Conservation (phyloP, 345 rosid genomes). For the Firmiana major region DNA sequence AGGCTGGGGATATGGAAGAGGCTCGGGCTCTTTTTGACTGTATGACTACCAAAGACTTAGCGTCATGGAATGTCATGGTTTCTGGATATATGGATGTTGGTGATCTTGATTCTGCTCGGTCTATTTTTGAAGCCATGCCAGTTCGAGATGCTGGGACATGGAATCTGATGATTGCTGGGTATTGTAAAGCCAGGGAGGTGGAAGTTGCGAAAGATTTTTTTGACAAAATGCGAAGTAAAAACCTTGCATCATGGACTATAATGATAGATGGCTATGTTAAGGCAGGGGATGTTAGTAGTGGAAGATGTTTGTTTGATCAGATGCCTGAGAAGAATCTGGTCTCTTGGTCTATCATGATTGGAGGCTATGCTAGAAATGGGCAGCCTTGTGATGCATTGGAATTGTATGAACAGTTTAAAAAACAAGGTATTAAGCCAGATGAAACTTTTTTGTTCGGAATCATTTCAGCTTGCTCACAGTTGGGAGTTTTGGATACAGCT, state of each 20-base stretch:
- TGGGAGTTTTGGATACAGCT: slow-evolving; percentile 16
- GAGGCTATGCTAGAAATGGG: slow-evolving; percentile 31
- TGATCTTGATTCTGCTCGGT: slow-evolving; percentile 24
- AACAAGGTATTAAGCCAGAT: slow-evolving; percentile 24
- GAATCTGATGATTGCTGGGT: slow-evolving; percentile 31
- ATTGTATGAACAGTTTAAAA: slow-evolving; percentile 22
- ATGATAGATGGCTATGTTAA: slow-evolving; percentile 33
- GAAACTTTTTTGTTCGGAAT: slow-evolving; percentile 26
- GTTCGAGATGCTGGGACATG: slow-evolving; percentile 21
- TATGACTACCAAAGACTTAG: slow-evolving; percentile 30
- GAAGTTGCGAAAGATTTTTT: slow-evolving; percentile 24
- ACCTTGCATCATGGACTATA: slow-evolving; percentile 31
- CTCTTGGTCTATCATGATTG: slow-evolving; percentile 32
- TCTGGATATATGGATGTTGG: slow-evolving; percentile 24
- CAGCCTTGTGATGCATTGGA: slow-evolving; percentile 32
- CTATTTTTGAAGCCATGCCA: slow-evolving; percentile 22
- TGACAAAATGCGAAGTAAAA: slow-evolving; percentile 26
- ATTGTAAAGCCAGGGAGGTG: slow-evolving; percentile 26
- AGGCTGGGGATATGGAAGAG: slow-evolving; percentile 28
- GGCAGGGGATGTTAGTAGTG: slow-evolving; percentile 24
- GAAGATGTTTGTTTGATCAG: slow-evolving; percentile 29
- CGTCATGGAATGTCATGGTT: slow-evolving; percentile 29
- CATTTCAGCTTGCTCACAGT: slow-evolving; percentile 36
- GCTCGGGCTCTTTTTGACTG: slow-evolving; percentile 29
- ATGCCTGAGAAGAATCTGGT: slow-evolving; percentile 30